Base-by-base conservation (phyloP, 176 grass and related monocot genomes). In the Chloris gayana region DNA sequence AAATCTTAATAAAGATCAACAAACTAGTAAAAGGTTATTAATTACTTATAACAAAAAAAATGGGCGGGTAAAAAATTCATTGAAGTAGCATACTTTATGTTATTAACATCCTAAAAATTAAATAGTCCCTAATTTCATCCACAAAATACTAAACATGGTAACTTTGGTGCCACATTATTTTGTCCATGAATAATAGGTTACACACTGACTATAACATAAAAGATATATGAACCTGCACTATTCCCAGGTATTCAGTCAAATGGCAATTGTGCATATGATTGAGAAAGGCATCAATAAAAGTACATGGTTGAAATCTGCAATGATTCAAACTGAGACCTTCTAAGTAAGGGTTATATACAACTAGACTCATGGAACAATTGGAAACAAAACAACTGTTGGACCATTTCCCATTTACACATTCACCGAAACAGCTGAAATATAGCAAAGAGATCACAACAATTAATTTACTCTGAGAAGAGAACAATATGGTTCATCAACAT, bases 401-500 rank as follows among this genome's bases (percentile, higher is more conserved):
- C 19, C 1, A 37, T 37, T 37, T 37, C 7, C 35, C 35, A 37
- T 37, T 37, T 37, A 3, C 35, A 37, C 7, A 37, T 37, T 37
- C 35, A 37, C 35, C 34, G 5, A 35, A 35, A 19, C 49, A 19
- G 25, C 45, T 31, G 7, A 49, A 17, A 72, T 19, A 45, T 9
- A 45, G 42, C 42, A 45, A 9, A 45, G 10, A 21, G 26, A 53
- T 53, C 27, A 33, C 9, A 72, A 32, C 45, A 31, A 30, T 72
- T 72, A 53, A 3, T 45, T 17, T 49, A 25, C 42, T 29, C 68
- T 47, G 14, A 44, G 4, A 70, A 68, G 2, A 70, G 2, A 70
- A 70, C 41, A 47, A 8, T 27, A 71, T 30, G 49, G 42, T 71
- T 71, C 69, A 71, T 30, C 14, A 71, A 49, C 56, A 59, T 59